Conservation (phyloP, 768 basidiomycete genomes). For the Suillus brevipes region DNA sequence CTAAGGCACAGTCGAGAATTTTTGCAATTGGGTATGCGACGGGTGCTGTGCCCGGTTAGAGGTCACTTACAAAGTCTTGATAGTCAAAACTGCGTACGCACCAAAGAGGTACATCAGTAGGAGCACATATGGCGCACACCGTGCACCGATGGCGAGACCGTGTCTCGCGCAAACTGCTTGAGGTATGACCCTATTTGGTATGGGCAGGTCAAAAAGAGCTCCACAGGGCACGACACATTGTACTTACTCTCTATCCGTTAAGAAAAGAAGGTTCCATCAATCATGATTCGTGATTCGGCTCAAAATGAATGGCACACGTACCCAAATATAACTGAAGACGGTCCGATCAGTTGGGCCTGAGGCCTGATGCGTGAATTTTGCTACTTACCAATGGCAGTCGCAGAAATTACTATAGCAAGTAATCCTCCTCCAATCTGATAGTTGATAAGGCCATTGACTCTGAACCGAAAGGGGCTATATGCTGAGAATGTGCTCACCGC, state of each 20-base stretch:
- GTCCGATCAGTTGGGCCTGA: constrained; percentile 7
- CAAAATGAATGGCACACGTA: constrained; percentile 34
- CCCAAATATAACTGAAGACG: constrained; percentile 78
- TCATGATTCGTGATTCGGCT: not conserved
- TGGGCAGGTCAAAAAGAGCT: not conserved
- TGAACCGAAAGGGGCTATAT: not conserved
- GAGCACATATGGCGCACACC: constrained; percentile 73
- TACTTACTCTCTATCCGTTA: constrained; percentile 2
- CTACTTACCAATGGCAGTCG: constrained; percentile 51
- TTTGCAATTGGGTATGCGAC: constrained; percentile 72
- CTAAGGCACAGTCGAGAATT: constrained; percentile 79
- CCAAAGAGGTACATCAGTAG: constrained; percentile 66
- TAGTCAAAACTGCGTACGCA: constrained; percentile 13
- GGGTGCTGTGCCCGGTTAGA: constrained; percentile 47
- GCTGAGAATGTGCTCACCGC: constrained; percentile 39
- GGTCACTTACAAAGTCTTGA: constrained; percentile 2
- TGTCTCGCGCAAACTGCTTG: constrained; percentile 78
- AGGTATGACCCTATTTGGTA: constrained; percentile 52
- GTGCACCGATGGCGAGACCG: constrained; percentile 78
- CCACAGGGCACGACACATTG: not conserved
- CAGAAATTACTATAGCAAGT: constrained; percentile 74
- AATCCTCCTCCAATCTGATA: constrained; percentile 63
- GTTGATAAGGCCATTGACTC: constrained; percentile 2
- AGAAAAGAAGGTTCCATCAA: not conserved
- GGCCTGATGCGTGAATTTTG: not conserved